Evolutionary conservation across 2,329 filamentous ascomycete species (phyloP).

Genomic region (Aureobasidium sp.): DNA sequence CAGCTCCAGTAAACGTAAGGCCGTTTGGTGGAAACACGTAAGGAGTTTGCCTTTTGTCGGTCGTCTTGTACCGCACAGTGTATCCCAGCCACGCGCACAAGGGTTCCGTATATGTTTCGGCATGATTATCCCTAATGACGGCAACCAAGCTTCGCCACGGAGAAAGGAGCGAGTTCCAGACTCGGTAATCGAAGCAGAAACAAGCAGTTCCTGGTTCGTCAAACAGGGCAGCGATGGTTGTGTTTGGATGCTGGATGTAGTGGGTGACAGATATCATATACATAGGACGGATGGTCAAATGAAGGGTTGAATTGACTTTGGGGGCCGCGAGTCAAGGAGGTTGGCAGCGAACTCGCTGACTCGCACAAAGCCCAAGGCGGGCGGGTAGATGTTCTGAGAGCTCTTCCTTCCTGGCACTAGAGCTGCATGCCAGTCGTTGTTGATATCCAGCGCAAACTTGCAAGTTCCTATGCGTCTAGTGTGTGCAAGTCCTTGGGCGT

Average conservation of each 20-base stretch:
- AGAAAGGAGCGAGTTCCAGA: neutral
- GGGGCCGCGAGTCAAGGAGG: neutral
- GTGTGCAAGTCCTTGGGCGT: neutral
- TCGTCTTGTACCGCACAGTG: neutral
- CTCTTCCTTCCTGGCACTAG: neutral
- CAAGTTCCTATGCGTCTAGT: neutral
- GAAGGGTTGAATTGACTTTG: neutral
- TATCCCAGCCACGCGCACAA: conserved; percentile 1
- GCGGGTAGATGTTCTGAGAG: neutral
- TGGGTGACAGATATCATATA: neutral
- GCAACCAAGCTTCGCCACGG: neutral
- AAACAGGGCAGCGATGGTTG: neutral
- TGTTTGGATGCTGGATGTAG: neutral
- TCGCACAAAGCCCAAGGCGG: conserved; percentile 12
- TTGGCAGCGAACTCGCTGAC: neutral
- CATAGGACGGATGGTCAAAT: neutral
- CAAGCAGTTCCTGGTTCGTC: neutral
- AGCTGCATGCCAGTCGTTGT: conserved; percentile 10
- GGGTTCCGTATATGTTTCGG: neutral
- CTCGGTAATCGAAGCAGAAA: neutral
- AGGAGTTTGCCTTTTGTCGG: neutral
- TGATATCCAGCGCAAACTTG: neutral
- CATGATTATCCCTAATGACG: neutral
- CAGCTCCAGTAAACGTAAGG: neutral
- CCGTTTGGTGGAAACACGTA: neutral